These are phyloP conservation scores for Hysterangium stoloniferum DNA, from an alignment of 768 basidiomycete species.

Conservation along the genomic window DNA sequence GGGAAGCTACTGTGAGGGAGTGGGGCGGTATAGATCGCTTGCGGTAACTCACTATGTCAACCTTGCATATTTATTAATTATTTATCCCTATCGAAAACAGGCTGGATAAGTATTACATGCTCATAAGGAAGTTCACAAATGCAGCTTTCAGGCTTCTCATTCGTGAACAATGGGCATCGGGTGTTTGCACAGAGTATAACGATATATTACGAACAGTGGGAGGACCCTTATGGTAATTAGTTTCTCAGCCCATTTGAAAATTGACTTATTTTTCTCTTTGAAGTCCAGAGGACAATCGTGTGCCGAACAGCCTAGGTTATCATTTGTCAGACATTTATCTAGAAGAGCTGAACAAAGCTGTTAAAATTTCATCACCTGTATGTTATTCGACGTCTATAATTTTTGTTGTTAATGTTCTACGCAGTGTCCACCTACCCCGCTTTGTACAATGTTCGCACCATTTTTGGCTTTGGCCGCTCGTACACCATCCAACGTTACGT, in stretches of 20 bases:
- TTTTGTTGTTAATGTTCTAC: constrained; percentile 14
- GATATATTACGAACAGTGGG: constrained; percentile 53
- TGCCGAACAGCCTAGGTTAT: constrained; percentile 72
- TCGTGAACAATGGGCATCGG: constrained; percentile 57
- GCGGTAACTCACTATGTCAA: constrained; percentile 50
- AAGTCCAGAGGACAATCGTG: constrained; percentile 63
- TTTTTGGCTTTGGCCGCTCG: constrained; percentile 67
- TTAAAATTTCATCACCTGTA: constrained; percentile 3
- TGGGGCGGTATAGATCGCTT: constrained; percentile 91
- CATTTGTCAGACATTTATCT: constrained; percentile 88
- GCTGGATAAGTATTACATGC: constrained; percentile 97
- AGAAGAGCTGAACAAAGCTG: constrained; percentile 70
- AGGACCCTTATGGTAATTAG: constrained; percentile 77
- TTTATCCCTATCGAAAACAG: constrained; percentile 32
- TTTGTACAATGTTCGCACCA: constrained; percentile 52
- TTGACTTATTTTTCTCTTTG: constrained; percentile 8
- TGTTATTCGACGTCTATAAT: background rate
- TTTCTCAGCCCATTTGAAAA: background rate
- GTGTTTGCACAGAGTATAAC: constrained; percentile 52
- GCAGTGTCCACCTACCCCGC: constrained; percentile 34
- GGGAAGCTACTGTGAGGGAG: constrained; percentile 84
- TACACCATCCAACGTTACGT: constrained; percentile 55
- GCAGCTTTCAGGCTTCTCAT: constrained; percentile 77
- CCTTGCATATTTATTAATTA: constrained; percentile 18
- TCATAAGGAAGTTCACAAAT: constrained; percentile 82